These are phyloP conservation scores for Xylaria arbuscula DNA, from an alignment of 2,329 filamentous ascomycete genomes.

Conservation along the genomic window DNA sequence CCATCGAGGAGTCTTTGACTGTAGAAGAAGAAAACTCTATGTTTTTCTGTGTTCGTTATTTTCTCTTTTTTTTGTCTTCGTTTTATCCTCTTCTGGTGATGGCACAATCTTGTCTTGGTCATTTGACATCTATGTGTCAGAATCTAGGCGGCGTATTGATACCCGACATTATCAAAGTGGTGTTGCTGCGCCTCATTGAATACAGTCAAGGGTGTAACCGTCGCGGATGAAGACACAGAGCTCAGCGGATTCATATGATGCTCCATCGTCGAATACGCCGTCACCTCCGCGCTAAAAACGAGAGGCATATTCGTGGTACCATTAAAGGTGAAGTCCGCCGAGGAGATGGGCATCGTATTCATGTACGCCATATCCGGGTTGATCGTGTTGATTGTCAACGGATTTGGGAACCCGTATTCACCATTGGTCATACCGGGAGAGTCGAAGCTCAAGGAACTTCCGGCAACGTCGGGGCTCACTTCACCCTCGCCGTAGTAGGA, in stretches of 20 bases:
- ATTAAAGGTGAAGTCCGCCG: constrained; percentile 48
- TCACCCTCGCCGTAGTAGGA: constrained; percentile 43
- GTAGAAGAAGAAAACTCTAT: not conserved
- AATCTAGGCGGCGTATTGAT: constrained; percentile 44
- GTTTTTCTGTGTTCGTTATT: constrained; percentile 4
- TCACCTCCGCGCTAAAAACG: constrained; percentile 39
- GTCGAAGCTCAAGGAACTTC: constrained; percentile 41
- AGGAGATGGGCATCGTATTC: constrained; percentile 46
- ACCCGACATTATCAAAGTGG: constrained; percentile 44
- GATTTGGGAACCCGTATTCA: constrained; percentile 41
- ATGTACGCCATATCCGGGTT: constrained; percentile 42
- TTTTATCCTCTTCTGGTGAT: constrained; percentile 28
- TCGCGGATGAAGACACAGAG: constrained; percentile 47
- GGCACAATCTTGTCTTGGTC: not conserved
- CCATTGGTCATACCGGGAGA: constrained; percentile 21
- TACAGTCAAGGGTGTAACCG: constrained; percentile 45
- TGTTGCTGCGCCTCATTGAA: constrained; percentile 42
- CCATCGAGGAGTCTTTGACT: not conserved
- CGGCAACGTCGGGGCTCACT: constrained; percentile 40
- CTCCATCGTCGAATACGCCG: constrained; percentile 39
- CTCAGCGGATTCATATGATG: constrained; percentile 45
- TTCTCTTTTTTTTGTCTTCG: constrained; percentile 19
- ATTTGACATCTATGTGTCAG: not conserved
- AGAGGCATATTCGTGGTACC: constrained; percentile 41
- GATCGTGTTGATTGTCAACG: constrained; percentile 39